These are phyloP conservation scores for Neonectria ditissima DNA, from an alignment of 2,329 filamentous ascomycete species.

Conservation along the genomic window DNA sequence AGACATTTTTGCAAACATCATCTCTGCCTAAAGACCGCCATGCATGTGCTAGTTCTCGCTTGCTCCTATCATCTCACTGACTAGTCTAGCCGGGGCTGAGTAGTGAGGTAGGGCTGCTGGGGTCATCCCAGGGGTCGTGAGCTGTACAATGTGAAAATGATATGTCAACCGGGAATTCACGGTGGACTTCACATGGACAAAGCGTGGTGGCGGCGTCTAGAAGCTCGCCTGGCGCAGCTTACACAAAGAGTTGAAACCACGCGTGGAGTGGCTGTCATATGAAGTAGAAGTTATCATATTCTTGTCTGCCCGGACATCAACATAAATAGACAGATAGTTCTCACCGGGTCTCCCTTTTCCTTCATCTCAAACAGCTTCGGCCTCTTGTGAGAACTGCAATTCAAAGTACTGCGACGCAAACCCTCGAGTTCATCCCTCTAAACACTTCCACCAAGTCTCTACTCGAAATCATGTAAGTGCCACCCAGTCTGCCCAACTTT, in stretches of 20 bases:
- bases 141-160: background rate
- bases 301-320: background rate
- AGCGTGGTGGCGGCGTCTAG: conserved; percentile 1
- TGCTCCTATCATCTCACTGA: background rate
- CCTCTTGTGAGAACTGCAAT: background rate
- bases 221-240: background rate
- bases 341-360: background rate
- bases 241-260: background rate
- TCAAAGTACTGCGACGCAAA: background rate
- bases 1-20: conserved; percentile 3
- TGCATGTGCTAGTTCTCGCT: conserved; percentile 4
- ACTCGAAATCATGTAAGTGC: background rate
- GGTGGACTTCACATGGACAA: background rate
- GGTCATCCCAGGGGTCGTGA: background rate
- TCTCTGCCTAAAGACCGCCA: background rate
- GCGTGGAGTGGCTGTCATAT: background rate
- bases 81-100: no score
- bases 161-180: background rate
- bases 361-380: no score
- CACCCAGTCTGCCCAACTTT: background rate
- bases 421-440: background rate
- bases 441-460: background rate
- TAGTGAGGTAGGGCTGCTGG: background rate
- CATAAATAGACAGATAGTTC: background rate
- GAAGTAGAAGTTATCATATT: background rate